These are phyloP conservation scores for Panellus pusillus DNA, from an alignment of 768 basidiomycete species.

Conservation along the genomic window DNA sequence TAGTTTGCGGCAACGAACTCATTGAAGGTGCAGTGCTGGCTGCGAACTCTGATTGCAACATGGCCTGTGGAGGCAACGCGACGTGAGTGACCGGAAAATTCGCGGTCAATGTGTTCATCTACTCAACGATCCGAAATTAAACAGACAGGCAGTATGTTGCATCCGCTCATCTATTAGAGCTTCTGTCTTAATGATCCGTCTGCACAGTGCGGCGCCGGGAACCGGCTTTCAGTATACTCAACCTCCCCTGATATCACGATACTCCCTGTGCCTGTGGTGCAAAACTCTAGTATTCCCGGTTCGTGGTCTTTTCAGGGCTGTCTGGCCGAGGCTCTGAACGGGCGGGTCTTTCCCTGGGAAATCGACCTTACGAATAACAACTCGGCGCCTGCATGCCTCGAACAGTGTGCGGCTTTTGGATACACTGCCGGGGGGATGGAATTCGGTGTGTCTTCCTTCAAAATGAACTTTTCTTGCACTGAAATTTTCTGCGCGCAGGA, in stretches of 20 bases:
- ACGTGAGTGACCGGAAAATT: conserved; percentile 41
- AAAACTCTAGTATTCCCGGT: conserved; percentile 61
- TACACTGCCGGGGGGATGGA: conserved; percentile 71
- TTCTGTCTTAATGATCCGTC: conserved; percentile 16
- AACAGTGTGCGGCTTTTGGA: conserved; percentile 68
- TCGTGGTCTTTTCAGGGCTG: conserved; percentile 68
- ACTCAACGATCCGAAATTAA: neutral
- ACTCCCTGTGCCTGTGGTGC: conserved; percentile 58
- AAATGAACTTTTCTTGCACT: neutral
- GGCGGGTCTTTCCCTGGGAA: conserved; percentile 60
- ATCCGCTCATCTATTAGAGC: conserved; percentile 42
- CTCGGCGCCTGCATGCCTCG: conserved; percentile 62
- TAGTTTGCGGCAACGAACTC: conserved; percentile 72
- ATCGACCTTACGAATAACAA: conserved; percentile 61
- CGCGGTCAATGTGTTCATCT: neutral
- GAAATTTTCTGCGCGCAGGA: conserved; percentile 48
- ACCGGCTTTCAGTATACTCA: conserved; percentile 68
- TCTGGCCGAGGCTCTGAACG: conserved; percentile 52
- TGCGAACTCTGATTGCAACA: conserved; percentile 57
- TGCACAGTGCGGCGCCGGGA: conserved; percentile 61
- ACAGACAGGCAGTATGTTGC: conserved; percentile 15
- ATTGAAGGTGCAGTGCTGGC: conserved; percentile 58
- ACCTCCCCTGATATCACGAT: conserved; percentile 49
- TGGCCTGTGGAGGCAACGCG: conserved; percentile 69
- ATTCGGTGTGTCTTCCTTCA: conserved; percentile 27